Base-by-base conservation (phyloP, 768 basidiomycete genomes). In the Boletus rubroflammeus region DNA sequence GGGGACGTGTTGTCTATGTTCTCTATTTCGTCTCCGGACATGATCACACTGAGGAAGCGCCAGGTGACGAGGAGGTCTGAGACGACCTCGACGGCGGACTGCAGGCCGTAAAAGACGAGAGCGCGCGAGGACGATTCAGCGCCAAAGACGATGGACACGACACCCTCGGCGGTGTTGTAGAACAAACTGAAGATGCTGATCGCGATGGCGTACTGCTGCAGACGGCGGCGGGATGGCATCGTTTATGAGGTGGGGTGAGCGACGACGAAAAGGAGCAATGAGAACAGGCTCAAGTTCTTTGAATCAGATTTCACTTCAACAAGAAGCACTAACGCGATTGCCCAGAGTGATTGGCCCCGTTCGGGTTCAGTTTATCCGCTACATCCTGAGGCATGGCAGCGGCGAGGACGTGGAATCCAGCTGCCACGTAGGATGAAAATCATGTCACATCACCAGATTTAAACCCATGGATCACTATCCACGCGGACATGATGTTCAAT, bases 21-120 rank as follows among this genome's bases (percentile, higher is more conserved):
- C 23, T 53, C 49, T 26, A 32, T 53, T 55, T 75, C 72, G 40
- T 77, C 69, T 13, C 71, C 70, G 19, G 72, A 70, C 41, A 63
- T 69, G 6, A 60, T 58, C 10, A 71, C 64, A 15, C 67, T 52
- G 29, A 70, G 39, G 52, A 79, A 80, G 29, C 78, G 65, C 78
- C 78, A 80, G 11, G 76, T 56, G 25, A 79, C 78, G 14, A 79
- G 66, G 43, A 64, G 28, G 4, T 77, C 70, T 19, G 78, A 79
- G 47, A 74, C 63, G 32, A 79, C 77, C 54, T 79, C 78, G 36
- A 78, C 75, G 4, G 61, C 75, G 0, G 78, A 79, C 40, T 79
- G 79, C 15, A 80, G 70, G 1, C 79, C 78, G 44, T 76, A 80
- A 64, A 79, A 79, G 26, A 79, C 65, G 38, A 79, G 72, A 7